A percentile compares a stretch with the other conserved stretches of the same genome.
Conservation (phyloP, 257 asterid genomes). For the Penstemon eatonii region DNA sequence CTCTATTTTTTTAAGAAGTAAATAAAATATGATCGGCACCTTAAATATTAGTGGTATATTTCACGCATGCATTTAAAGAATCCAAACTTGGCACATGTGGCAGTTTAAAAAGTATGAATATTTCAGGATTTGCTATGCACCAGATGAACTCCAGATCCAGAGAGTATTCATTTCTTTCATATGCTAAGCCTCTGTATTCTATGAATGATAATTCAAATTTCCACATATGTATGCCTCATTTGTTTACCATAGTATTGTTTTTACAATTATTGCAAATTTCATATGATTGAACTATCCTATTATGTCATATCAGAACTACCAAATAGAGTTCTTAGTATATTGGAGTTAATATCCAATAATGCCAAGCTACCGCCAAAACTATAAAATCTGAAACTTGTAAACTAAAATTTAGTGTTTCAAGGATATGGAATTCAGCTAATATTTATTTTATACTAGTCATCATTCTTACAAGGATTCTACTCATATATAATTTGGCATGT, state of each 20-base stretch:
- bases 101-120: too few relatives aligned
- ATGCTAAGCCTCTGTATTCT: too few relatives aligned
- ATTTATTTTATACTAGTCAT: background rate
- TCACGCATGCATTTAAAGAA: too few relatives aligned
- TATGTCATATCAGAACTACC: background rate
- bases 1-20: background rate
- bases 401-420: background rate
- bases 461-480: conserved; percentile 8
- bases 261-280: too few relatives aligned
- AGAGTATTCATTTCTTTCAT: too few relatives aligned
- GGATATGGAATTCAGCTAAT: background rate
- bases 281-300: background rate
- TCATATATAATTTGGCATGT: background rate
- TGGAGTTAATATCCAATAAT: background rate
- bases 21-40: background rate
- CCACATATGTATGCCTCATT: too few relatives aligned
- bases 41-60: background rate
- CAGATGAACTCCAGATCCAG: too few relatives aligned
- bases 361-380: background rate
- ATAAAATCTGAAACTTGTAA: background rate
- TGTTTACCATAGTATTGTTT: too few relatives aligned
- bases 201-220: too few relatives aligned
- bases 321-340: background rate
- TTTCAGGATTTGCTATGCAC: too few relatives aligned
- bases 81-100: too few relatives aligned